These are phyloP conservation scores for Fusarium keratoplasticum DNA, from an alignment of 2,329 filamentous ascomycete genomes.

Conservation along the genomic window DNA sequence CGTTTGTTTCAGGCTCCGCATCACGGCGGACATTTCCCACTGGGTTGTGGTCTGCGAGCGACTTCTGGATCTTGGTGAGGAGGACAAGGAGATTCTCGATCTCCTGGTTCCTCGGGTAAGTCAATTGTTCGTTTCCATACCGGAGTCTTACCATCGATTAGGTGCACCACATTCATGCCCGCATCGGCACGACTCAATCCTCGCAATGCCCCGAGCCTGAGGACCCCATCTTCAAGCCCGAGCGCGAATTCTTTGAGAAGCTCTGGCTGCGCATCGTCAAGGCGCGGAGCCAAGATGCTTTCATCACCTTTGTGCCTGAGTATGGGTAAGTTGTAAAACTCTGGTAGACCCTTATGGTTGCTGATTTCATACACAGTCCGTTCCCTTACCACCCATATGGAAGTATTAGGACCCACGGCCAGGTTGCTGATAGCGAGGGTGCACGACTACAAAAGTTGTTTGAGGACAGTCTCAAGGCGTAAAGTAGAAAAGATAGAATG, in stretches of 20 bases:
- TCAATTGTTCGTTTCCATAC: no score
- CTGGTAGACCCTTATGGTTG: neutral
- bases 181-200: neutral
- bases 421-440: conserved; percentile 1
- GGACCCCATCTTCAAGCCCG: neutral
- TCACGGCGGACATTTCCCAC: neutral
- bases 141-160: no score
- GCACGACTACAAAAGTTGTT: neutral
- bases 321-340: neutral
- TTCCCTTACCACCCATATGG: neutral
- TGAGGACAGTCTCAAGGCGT: neutral
- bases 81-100: neutral
- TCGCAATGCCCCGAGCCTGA: neutral
- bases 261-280: neutral
- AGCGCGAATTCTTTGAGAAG: neutral
- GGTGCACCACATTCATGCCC: neutral
- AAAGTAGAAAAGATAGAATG: neutral
- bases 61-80: neutral
- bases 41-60: neutral
- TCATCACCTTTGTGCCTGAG: neutral
- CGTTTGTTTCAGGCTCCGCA: neutral
- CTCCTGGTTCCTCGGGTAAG: neutral
- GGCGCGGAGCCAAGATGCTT: neutral
- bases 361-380: neutral
- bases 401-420: neutral